Base-by-base conservation (phyloP, 805 yeast species). In the Hanseniaspora lachancei region DNA sequence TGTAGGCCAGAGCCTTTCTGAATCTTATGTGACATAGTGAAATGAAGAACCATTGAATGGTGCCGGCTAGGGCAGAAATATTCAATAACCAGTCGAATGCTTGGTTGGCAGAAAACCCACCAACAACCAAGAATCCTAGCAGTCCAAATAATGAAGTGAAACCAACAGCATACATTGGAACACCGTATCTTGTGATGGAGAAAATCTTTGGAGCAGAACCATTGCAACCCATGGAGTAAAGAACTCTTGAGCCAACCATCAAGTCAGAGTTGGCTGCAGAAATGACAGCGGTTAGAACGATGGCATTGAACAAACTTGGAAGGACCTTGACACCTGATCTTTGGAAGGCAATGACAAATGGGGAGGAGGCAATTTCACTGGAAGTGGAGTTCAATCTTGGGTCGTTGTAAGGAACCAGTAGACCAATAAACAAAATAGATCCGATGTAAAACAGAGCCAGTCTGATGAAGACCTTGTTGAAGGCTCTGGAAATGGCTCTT, bases 241-340 rank as follows among this genome's bases (percentile, higher is more conserved):
- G 66, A 44, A 81, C 73, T 69, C 93, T 73, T 3, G 89, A 82
- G 43, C 87, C 83, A 60, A 81, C 79, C 68, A 84, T 83, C 34
- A 84, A 74, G 64, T 82, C 81, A 15, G 89, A 82, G 70, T 84
- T 84, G 65, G 82, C 91, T 29, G 91, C 89, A n/a, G 89, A 83
- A 49, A 82, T 74, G 57, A 84, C 77, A 18, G 89, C 81, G 23
- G 76, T 61, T 48, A 84, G 65, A 58, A 84, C 79, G 53, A 84
- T 82, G 18, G 84, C 89, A 65, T 84, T 84, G 68, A 84, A 81
- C 54, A 84, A 80, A 63, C 78, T 75, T 47, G 89, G 86, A 58
- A 84, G 70, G 2, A 81, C 75, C 58, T 72, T 71, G 21, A 89
- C 83, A 35, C 87, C 88, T 4, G 82, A 76, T 68, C 81, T 82